Base-by-base conservation (phyloP, 371 early-diverging fungal species). In the Mucor velutinosus region DNA sequence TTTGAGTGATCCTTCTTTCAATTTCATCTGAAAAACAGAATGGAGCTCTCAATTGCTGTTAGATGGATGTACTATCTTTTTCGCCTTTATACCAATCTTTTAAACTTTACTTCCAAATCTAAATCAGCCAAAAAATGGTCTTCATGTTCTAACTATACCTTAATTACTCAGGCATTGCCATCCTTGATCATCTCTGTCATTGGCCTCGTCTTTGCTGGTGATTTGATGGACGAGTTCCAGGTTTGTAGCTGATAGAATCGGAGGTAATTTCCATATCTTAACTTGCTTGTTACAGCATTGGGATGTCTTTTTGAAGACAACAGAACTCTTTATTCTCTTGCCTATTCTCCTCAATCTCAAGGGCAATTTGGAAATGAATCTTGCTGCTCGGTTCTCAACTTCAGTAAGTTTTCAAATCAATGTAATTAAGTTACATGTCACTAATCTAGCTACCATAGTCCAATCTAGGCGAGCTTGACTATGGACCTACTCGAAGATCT, bases 331-430 rank as follows among this genome's bases (percentile, higher is more conserved):
- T 75, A 91, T 95, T 64, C 79, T 95, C 73, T 86, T 93, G n/a
- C 91, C 95, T 17, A 87, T 94, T 49, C 74, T 95, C 41, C 74
- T 93, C 53, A 94, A 94, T 70, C 78, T 94, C 30, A 95, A 94
- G 68, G 94, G 95, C 70, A 95, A 94, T 76, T 82, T 94, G 33
- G 95, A 94, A 81, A 91, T 94, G 88, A 95, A 93, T 70, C 82
- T 94, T 62, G 90, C 94, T 7, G 89, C 94, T 25, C 82, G 95
- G 17, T 77, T 94, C 27, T 91, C 94, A 3, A 94, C 95, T 5
- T 87, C 87, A 39, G 90, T 90, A 81, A 83, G 75, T 62, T 12
- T 37, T 37, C 27, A n/a, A 23, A 41, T 57, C 21, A 30, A 0
- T 23, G 21, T 25, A 51, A 14, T 51, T 51, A 45, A n/a, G 1